These are phyloP conservation scores for Heritiera littoralis DNA, from an alignment of 345 rosid genomes.

Conservation along the genomic window DNA sequence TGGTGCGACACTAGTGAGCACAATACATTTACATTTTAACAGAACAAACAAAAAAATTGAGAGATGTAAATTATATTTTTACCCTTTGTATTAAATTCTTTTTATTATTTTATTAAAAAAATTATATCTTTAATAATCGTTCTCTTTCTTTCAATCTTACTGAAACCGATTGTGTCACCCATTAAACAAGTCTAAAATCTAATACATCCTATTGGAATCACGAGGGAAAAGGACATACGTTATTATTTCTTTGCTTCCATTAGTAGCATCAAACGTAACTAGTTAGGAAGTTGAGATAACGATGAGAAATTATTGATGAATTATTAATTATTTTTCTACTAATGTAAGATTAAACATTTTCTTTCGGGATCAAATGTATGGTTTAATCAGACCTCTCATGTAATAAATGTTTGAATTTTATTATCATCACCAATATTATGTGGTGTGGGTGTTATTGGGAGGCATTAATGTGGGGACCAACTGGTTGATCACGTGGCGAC, in stretches of 20 bases:
- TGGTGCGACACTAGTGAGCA: too few relatives aligned
- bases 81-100: too few relatives aligned
- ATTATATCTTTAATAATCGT: too few relatives aligned
- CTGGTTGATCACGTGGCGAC: slow-evolving; percentile 17
- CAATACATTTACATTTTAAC: too few relatives aligned
- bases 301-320: slow-evolving; percentile 10
- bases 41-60: too few relatives aligned
- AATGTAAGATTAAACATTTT: neutral
- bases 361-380: neutral
- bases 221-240: neutral
- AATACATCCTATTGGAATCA: neutral
- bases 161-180: too few relatives aligned
- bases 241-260: slow-evolving; percentile 4
- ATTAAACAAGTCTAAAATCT: too few relatives aligned
- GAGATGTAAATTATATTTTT: too few relatives aligned
- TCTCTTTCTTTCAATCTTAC: too few relatives aligned
- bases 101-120: too few relatives aligned
- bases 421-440: neutral
- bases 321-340: neutral
- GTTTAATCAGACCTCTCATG: neutral
- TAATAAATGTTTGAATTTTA: neutral
- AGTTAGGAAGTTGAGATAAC: neutral
- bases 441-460: too few relatives aligned
- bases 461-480: neutral
- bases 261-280: neutral